Evolutionary conservation across 176 grass and related monocot genomes (phyloP).

Genomic region (Musa beccarii): DNA sequence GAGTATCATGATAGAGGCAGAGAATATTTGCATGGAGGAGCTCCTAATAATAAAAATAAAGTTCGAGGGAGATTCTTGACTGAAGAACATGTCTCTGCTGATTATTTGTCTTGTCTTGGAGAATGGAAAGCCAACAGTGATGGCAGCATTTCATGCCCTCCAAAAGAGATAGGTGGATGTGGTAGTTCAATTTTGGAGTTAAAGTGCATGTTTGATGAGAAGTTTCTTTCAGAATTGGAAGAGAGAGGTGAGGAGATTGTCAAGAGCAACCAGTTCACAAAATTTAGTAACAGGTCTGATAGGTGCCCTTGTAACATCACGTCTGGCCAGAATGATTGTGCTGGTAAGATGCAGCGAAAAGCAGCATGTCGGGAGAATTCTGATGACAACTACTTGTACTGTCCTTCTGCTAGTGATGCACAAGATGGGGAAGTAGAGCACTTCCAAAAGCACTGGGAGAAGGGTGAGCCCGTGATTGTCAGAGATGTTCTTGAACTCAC

Average conservation of each 20-base stretch:
- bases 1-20: conserved; percentile 22
- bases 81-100: too few relatives aligned
- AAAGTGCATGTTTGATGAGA: conserved; percentile 35
- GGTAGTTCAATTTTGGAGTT: conserved; percentile 38
- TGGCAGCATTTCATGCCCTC: conserved; percentile 41
- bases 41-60: background rate
- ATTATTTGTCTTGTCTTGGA: too few relatives aligned
- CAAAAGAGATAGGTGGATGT: conserved; percentile 50
- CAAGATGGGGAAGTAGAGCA: conserved; percentile 43
- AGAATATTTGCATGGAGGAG: conserved; percentile 56
- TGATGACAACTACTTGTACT: conserved; percentile 55
- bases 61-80: too few relatives aligned
- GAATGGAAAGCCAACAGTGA: conserved; percentile 18
- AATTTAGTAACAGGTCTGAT: too few relatives aligned
- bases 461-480: conserved; percentile 76
- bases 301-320: too few relatives aligned
- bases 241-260: conserved; percentile 8
- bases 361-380: conserved; percentile 45
- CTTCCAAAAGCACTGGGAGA: conserved; percentile 74
- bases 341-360: background rate
- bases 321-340: too few relatives aligned
- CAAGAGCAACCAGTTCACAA: background rate
- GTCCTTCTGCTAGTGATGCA: conserved; percentile 32
- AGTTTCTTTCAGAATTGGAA: conserved; percentile 37
- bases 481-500: conserved; percentile 40